Evolutionary conservation across 371 early-diverging fungal species (phyloP), one percentile per base, ranked within the genome.

Genomic region (Rhizopus delemar): DNA sequence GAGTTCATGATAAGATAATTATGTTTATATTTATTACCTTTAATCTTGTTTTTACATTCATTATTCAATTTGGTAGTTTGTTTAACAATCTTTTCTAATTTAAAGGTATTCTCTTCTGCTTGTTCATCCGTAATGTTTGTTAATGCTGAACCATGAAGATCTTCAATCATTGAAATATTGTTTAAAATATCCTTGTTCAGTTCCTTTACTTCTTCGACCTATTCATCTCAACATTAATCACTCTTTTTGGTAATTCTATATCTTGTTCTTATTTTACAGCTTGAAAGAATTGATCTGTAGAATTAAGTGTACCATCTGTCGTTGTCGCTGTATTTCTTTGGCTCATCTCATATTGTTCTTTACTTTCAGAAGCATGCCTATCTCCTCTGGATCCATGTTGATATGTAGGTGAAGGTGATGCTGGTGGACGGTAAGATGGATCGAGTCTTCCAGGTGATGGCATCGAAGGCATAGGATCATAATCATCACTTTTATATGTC

Each of bases 101-200:
- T 83, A 58, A 75, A 81, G 9, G 80, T 66, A 29, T 85, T 86
- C 60, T 82, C 75, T 16, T 75, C 71, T 41, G 74, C 60, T 66
- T 90, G 89, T 28, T 87, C 87, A 54, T 92, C 91, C 56, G 76
- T 86, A 41, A 88, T 87, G 35, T 80, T 84, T 38, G 85, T 84
- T 51, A 92, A 68, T 3, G 91, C 83, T 50, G 78, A 70, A 52
- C 86, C 80, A 63, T 91, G 93, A 28, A 89, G 60, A 45, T 81
- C 80, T 53, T 90, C 89, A 62, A 92, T 89, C 43, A 75, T 68
- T 13, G 75, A 74, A 46, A 92, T 85, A 52, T 84, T 86, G 31
- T 73, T 68, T 56, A 89, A 80, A 35, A 91, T 80, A 28, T 70
- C 64, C 51, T 78, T 71, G 46, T 88, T 85, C n/a, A 84, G 61